Evolutionary conservation across 768 basidiomycete species (phyloP), one percentile per base, ranked within the genome.

Genomic region (Lentinula detonsa): DNA sequence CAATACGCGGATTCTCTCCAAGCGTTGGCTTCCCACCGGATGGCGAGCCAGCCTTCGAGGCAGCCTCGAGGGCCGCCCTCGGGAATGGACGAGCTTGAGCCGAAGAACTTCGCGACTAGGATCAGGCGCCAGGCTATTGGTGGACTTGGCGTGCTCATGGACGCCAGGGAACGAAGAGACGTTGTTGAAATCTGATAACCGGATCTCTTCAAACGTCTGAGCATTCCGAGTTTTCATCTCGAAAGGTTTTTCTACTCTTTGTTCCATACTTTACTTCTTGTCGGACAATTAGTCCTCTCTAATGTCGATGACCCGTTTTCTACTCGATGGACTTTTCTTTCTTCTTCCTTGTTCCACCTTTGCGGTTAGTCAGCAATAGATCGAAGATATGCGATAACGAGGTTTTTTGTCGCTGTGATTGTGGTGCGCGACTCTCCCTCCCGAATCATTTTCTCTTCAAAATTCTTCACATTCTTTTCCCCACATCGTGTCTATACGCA

Each of bases 41-140:
- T 87, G 74, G 78, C 78, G 63, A 89, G 85, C 72, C 85, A 87
- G 69, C 88, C 90, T 62, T 79, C 86, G 58, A 86, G 93, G 73
- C 93, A 94, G 78, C 93, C 93, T 67, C 84, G 86, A 61, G 93
- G 93, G 67, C 93, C 93, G 60, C 93, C 93, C 48, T 89, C 89
- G 23, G 88, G 89, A 69, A 85, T 85, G 64, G 92, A 94, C 68
- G 92, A 94, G 70, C 84, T 94, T 54, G 87, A 88, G 18, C 88
- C 90, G 48, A 88, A 90, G 81, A 94, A 94, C 72, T 94, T 94
- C 77, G 92, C 92, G 6, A 86, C 86, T 40, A 85, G 92, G 67
- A 88, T 91, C 74, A 83, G 91, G 73, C 84, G 90, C 68, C 85
- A 89, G 79, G 91, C 92, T 18, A 89, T 93, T 62, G 90, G 88